Percentiles rank a stretch among this genome's conserved stretches.
Evolutionary conservation across 2,329 filamentous ascomycete genomes (phyloP).

Genomic region (Neofusicoccum umdonicola): DNA sequence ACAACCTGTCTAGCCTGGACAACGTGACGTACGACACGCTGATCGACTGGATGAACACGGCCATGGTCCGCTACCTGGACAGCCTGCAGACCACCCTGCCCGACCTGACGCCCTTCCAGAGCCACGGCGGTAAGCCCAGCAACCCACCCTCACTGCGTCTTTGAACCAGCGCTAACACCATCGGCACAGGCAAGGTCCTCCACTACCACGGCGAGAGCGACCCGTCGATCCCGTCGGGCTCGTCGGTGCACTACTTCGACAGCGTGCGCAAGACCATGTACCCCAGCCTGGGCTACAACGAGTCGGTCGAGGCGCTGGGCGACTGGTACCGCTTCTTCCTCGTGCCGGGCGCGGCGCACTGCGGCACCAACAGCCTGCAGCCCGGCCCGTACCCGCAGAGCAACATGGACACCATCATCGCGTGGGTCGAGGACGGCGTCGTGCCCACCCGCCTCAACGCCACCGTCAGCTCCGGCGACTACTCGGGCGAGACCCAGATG

Average conservation of each 20-base stretch:
- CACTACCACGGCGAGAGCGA: conserved; percentile 60
- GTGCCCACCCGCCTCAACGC: conserved; percentile 39
- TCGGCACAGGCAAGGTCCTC: conserved; percentile 46
- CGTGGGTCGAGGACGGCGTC: conserved; percentile 25
- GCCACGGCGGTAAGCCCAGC: conserved; percentile 40
- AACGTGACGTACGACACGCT: conserved; percentile 57
- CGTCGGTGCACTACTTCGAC: conserved; percentile 56
- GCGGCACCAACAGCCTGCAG: conserved; percentile 19
- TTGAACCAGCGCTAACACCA: not conserved
- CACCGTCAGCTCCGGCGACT: conserved; percentile 31
- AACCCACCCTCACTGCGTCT: rapidly evolving
- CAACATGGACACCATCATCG: conserved; percentile 19
- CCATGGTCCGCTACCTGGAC: conserved; percentile 48
- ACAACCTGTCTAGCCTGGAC: conserved; percentile 20
- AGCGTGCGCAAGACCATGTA: conserved; percentile 54
- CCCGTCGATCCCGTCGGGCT: conserved; percentile 51
- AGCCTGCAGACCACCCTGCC: conserved; percentile 54
- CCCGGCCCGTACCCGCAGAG: conserved; percentile 19
- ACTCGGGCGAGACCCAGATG: conserved; percentile 35
- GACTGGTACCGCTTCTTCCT: conserved; percentile 56
- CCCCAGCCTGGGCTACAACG: conserved; percentile 11
- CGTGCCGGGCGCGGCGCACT: conserved; percentile 19
- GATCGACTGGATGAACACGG: conserved; percentile 52
- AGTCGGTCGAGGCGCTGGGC: conserved; percentile 36
- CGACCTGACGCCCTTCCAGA: conserved; percentile 52